These are phyloP conservation scores for Saraca asoca DNA, from an alignment of 331 rosid species.

Conservation along the genomic window DNA sequence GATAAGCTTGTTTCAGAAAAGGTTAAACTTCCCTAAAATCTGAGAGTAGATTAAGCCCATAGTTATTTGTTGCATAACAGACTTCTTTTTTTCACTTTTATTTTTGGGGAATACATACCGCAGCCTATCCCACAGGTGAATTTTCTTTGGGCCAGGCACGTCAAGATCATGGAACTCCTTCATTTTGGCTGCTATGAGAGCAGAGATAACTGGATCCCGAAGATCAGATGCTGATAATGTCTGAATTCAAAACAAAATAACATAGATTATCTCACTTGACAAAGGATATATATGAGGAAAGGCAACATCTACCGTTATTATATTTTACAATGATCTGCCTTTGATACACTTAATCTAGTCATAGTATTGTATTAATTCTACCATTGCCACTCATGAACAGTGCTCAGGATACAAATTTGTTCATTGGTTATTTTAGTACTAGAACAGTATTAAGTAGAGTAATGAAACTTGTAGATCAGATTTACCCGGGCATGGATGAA, in stretches of 20 bases:
- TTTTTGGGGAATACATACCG: slow-evolving; percentile 45
- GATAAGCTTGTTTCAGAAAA: slow-evolving; percentile 15
- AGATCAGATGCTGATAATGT: slow-evolving; percentile 74
- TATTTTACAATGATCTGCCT: background rate
- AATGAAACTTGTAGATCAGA: background rate
- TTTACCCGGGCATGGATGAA: slow-evolving; percentile 87
- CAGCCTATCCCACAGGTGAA: slow-evolving; percentile 63
- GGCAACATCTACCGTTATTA: no score
- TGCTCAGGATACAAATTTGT: background rate
- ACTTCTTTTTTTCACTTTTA: background rate
- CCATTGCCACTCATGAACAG: slow-evolving; percentile 2
- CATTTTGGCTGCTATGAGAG: slow-evolving; percentile 75
- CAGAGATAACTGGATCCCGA: slow-evolving; percentile 58
- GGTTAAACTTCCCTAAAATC: slow-evolving; percentile 18
- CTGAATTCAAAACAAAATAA: slow-evolving; percentile 43
- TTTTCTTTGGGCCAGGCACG: slow-evolving; percentile 67
- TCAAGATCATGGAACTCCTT: slow-evolving; percentile 79
- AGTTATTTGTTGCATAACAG: no score
- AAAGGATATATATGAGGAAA: no score
- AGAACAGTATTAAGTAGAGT: background rate
- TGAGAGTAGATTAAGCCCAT: slow-evolving; percentile 6
- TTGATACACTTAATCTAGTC: background rate
- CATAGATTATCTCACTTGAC: slow-evolving; percentile 21
- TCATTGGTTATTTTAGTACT: background rate
- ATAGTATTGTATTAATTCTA: slow-evolving; percentile 12